Evolutionary conservation across 257 asterid genomes (phyloP), one percentile per base, ranked within the genome.

Genomic region (Solanum paucissectum): DNA sequence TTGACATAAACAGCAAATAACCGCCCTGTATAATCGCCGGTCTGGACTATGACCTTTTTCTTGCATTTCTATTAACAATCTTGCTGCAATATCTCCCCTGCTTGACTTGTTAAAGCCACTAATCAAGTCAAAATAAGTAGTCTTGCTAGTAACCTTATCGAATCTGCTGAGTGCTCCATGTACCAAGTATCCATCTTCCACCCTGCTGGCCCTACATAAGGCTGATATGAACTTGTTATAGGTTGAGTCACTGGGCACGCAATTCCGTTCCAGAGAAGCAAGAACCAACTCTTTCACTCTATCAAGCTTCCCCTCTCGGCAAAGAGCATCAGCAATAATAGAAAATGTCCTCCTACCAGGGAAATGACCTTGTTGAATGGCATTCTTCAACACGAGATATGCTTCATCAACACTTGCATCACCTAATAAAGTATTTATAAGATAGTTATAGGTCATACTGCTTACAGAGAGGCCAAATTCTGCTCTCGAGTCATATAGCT

Each of bases 51-150:
- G 91, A 72, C 96, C 95, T 71, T 91, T 95, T 81, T 93, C 96
- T 93, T 95, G 98, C 98, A 97, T 95, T 92, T 95, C 98, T 49
- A 95, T 74, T 72, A 95, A 93, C 84, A 97, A 89, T 87, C 90
- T 92, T 66, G 95, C 95, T 9, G 97, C 97, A 87, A 93, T 86
- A 86, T 93, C 95, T 90, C 92, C 98, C 92, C 92, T 93, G 74
- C 92, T 88, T 37, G 91, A 86, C 89, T 87, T 89, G 88, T 87
- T 89, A 89, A 93, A 94, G 64, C 96, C 97, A 21, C 87, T 73
- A 42, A 97, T 94, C 90, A 95, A 89, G 93, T 88, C 83, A 85
- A 64, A 84, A 85, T 95, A 97, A 88, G 95, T 92, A 76, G 38
- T 76, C 93, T 40, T 92, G 86, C 86, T 87, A 68, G 94, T 69